Percentiles rank a stretch among this genome's conserved stretches.
Conservation (phyloP, 352 stramenopile species). For the Phytophthora boehmeriae region DNA sequence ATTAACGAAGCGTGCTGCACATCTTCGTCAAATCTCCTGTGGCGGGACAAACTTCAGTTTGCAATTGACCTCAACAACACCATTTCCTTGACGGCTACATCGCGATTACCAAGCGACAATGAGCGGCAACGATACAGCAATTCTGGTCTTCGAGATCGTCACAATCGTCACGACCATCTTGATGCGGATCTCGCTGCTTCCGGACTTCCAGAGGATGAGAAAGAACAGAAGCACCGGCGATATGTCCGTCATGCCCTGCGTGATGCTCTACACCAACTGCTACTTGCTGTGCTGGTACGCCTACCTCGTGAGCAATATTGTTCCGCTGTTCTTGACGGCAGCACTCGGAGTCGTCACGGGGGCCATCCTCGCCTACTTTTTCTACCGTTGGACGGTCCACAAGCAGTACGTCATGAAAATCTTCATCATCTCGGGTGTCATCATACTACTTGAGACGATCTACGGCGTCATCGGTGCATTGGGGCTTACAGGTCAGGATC, state of each 20-base stretch:
- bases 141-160: constrained; percentile 32
- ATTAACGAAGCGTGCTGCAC: background rate
- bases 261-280: constrained; percentile 38
- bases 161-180: constrained; percentile 50
- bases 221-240: constrained; percentile 39
- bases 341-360: constrained; percentile 36
- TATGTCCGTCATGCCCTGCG: constrained; percentile 34
- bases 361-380: constrained; percentile 40
- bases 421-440: constrained; percentile 26
- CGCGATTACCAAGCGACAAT: background rate
- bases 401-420: constrained; percentile 33
- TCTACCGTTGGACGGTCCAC: constrained; percentile 39
- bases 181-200: constrained; percentile 47
- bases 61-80: background rate
- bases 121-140: constrained; percentile 4
- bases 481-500: constrained; percentile 34
- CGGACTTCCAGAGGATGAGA: constrained; percentile 42
- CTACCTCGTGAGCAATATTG: constrained; percentile 46
- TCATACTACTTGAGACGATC: constrained; percentile 34
- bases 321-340: constrained; percentile 49
- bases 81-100: background rate
- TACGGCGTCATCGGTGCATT: constrained; percentile 33
- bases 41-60: background rate
- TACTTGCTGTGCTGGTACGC: constrained; percentile 45
- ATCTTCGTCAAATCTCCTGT: background rate